Base-by-base conservation (phyloP, 768 basidiomycete genomes). In the Lenzites betulinus region DNA sequence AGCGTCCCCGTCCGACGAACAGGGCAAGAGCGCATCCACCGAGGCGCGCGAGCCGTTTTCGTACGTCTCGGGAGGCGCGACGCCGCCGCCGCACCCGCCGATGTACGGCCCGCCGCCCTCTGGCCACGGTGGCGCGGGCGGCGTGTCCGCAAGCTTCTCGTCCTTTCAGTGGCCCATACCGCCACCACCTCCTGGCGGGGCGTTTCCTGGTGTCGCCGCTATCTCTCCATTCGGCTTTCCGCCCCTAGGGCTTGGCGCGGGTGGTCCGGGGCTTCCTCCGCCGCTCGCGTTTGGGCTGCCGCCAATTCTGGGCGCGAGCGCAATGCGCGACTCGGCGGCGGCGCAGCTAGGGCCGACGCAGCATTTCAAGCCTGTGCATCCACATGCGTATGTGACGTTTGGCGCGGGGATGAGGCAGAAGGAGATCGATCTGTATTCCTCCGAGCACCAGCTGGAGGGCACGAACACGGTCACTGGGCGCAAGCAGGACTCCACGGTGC, bases 371-470 rank as follows among this genome's bases (percentile, higher is more conserved):
- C 84, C 90, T 28, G 77, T 88, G 35, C 78, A 92, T 69, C 74
- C 86, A 2, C 83, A 89, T 54, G 90, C 89, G 36, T 94, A 85
- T 70, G 87, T 95, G 11, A 90, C 93, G 0, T 92, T 95, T 66
- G 93, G 93, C 22, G 87, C 93, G 6, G 94, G 94, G 2, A 86
- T 86, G 78, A 78, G 83, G 28, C 92, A 95, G 72, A 93, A 93
- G 70, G 86, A 93, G 61, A 79, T 96, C 43, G 94, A 96, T 68
- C 79, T 80, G 15, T 91, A 80, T 70, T 91, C 88, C 0, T 86
- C 91, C 0, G 79, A 79, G 43, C 77, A 90, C 66, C 87, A 84
- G 35, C 73, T 93, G 46, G 83, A 83, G 66, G 89, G 78, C 6
- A 56, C 63, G 43, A 67, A 67, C 55, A 26, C 56, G 16, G 69